Evolutionary conservation across 805 yeast species (phyloP).

Genomic region (Teunomyces panamensis): DNA sequence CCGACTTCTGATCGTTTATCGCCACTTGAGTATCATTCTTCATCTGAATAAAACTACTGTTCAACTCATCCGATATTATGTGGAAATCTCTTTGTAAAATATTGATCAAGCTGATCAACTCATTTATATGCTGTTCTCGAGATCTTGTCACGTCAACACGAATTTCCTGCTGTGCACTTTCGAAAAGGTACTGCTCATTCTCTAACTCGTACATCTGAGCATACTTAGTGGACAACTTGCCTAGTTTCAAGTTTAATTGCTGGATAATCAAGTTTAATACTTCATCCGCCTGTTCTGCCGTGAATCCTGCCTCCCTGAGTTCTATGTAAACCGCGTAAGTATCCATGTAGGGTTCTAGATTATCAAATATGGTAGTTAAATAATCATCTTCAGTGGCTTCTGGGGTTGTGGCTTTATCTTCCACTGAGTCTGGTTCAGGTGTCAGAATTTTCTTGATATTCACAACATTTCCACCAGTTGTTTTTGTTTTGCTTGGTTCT

Average conservation of each 20-base stretch:
- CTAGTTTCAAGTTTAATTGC: constrained; percentile 40
- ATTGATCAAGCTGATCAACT: constrained; percentile 62
- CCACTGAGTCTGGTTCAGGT: not conserved
- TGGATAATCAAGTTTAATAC: constrained; percentile 49
- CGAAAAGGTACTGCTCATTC: constrained; percentile 83
- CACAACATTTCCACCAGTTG: not conserved
- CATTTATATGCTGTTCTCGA: constrained; percentile 67
- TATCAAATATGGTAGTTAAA: constrained; percentile 58
- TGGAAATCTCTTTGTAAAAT: constrained; percentile 70
- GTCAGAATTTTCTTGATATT: not conserved
- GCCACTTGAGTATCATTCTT: constrained; percentile 81
- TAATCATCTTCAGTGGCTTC: constrained; percentile 16
- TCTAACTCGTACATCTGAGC: constrained; percentile 68
- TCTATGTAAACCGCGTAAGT: constrained; percentile 53
- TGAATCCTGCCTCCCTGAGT: constrained; percentile 56
- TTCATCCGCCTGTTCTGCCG: constrained; percentile 57
- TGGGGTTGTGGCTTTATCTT: constrained; percentile 4
- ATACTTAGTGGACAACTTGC: constrained; percentile 45
- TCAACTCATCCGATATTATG: constrained; percentile 71
- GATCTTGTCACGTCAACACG: constrained; percentile 72
- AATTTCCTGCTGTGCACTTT: constrained; percentile 88
- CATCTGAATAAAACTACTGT: constrained; percentile 52
- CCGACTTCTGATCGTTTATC: constrained; percentile 80
- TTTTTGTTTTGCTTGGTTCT: not conserved
- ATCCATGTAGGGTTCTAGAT: constrained; percentile 44